Evolutionary conservation across 2,329 filamentous ascomycete genomes (phyloP), one percentile per base, ranked within the genome.

Genomic region (Madurella mycetomatis): DNA sequence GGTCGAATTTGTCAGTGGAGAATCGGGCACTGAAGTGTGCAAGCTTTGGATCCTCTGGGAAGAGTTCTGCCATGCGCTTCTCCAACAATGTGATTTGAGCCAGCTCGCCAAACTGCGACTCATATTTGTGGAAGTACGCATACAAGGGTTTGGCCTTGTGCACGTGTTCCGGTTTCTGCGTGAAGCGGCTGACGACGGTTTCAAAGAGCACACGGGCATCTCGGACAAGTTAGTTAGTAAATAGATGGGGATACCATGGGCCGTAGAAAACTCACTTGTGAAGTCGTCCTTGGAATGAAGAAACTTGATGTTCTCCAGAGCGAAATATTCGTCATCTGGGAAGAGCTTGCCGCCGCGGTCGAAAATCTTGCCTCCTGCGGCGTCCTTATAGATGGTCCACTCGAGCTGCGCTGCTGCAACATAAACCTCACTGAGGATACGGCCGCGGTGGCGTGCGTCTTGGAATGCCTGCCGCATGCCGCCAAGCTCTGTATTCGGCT

Each of bases 131-230:
- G 69, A 99, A 92, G 72, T 92, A 97, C 2, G 85, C 78, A 65
- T 95, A 96, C 0, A 99, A 81, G 1, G 88, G 83, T 69, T 94
- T 95, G 9, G 92, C 84, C 66, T 91, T 94, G 51, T 79, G 72
- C 1, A 86, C 73, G 11, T 83, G 83, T 62, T 91, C 88, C 0
- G 88, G 83, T 62, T 92, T 94, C 19, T 87, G 80, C 8, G 87
- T 82, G 42, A 97, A 80, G 58, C 86, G 86, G 66, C 87, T 89
- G 56, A 96, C 89, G 15, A 92, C 91, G 15, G 92, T 96, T 69
- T 97, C 94, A 65, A 99, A 99, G 2, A 96, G 91, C 9, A 94
- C 92, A 61, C 94, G 84, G 34, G 94, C 94, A 78, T 99, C 91
- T 92, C 62, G 34, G 34, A 34, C 46, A 64, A 44, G 53, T 66